A percentile compares a stretch with the other conserved stretches of the same genome.
Conservation (phyloP, 495 filamentous ascomycete species). For the Annulohypoxylon nitens region DNA sequence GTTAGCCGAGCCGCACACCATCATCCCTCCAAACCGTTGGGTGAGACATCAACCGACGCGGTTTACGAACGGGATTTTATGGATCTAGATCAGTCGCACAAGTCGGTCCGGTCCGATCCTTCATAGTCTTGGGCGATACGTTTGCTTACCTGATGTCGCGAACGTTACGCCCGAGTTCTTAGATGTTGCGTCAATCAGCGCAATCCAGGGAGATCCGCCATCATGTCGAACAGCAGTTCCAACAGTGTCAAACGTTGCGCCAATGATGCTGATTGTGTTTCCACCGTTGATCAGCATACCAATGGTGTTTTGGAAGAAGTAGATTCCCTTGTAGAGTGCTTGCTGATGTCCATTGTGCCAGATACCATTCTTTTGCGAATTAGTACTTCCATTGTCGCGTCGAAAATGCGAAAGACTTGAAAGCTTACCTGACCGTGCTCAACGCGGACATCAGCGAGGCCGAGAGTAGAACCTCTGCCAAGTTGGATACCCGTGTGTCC, state of each 20-base stretch:
- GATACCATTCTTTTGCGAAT: slow-evolving; percentile 57
- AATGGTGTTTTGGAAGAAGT: slow-evolving; percentile 68
- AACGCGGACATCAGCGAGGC: slow-evolving; percentile 54
- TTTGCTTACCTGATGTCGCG: slow-evolving; percentile 48
- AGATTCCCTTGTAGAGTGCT: slow-evolving; percentile 75
- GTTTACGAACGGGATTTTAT: not conserved
- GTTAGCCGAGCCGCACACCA: slow-evolving; percentile 9
- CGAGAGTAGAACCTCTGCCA: slow-evolving; percentile 63
- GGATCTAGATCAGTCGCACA: not conserved
- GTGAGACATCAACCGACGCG: not conserved
- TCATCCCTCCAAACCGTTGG: not conserved
- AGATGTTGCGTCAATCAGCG: slow-evolving; percentile 55
- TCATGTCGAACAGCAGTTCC: slow-evolving; percentile 69
- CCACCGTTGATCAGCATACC: slow-evolving; percentile 74
- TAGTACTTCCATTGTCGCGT: slow-evolving; percentile 14
- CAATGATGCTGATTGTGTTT: slow-evolving; percentile 65
- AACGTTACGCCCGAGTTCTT: slow-evolving; percentile 58
- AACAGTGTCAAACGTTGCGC: slow-evolving; percentile 66
- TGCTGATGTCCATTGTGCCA: slow-evolving; percentile 76
- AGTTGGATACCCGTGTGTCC: slow-evolving; percentile 75
- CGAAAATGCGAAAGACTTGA: not conserved
- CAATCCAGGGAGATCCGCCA: slow-evolving; percentile 57
- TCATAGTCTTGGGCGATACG: not conserved
- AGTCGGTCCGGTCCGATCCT: slow-evolving; percentile 3
- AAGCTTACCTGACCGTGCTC: slow-evolving; percentile 55